Percentiles rank a stretch among this genome's conserved stretches.
phyloP scores from a whole-genome alignment of 208 protist genomes.

The Trypanosoma rangeli region DNA sequence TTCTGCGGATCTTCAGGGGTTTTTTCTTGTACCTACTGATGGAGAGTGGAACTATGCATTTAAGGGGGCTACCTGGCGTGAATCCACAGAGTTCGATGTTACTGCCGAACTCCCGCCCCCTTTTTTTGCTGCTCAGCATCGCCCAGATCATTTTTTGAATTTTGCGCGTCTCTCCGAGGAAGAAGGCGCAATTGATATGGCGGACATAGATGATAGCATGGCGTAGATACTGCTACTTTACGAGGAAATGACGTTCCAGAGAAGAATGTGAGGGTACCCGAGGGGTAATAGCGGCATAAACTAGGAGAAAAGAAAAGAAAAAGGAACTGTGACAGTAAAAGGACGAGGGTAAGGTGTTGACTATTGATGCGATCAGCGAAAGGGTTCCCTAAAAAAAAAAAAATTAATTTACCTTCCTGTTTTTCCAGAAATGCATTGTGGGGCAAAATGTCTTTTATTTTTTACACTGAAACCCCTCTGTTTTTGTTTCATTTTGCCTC shows the following conservation, averaged over 20 bases:
- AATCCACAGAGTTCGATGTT: constrained; percentile 77
- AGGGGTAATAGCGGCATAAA: not conserved
- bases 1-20: constrained; percentile 62
- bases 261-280: no score
- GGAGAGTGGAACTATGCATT: constrained; percentile 89
- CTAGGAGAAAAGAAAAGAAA: constrained; percentile 5
- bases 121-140: constrained; percentile 77
- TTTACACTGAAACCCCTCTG: not conserved
- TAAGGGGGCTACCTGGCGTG: constrained; percentile 74
- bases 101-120: constrained; percentile 57
- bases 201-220: constrained; percentile 54
- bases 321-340: no score
- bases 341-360: not conserved
- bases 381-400: no score
- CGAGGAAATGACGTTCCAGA: not conserved
- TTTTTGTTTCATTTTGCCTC: not conserved
- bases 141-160: constrained; percentile 86
- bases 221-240: not conserved
- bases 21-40: constrained; percentile 77
- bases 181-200: constrained; percentile 54
- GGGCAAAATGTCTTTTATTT: constrained; percentile 10
- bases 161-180: constrained; percentile 64
- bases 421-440: constrained; percentile 17
- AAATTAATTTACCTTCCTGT: constrained; percentile 5
- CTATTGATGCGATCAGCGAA: not conserved